A percentile compares a stretch with the other conserved stretches of the same genome.
phyloP scores from a whole-genome alignment of 495 filamentous ascomycete genomes.

The Penicillium desertorum region DNA sequence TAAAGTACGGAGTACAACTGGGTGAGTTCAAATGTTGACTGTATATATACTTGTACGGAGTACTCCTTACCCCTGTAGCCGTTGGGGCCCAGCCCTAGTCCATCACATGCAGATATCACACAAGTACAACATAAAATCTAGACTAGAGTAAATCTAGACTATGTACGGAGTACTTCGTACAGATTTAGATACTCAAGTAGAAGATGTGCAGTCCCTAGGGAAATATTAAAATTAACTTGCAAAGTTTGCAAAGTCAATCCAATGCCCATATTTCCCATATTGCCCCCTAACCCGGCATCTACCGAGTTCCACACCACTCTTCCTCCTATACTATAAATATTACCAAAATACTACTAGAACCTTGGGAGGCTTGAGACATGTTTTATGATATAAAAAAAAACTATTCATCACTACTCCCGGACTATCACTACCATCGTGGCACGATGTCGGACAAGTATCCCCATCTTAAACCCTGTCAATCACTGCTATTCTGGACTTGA shows the following conservation, averaged over 20 bases:
- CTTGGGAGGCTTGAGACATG: constrained; percentile 11
- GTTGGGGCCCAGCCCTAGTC: constrained; percentile 15
- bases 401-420: too few species aligned
- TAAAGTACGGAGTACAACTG: too few species aligned
- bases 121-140: background rate
- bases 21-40: background rate
- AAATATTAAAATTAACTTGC: background rate
- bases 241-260: background rate
- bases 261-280: background rate
- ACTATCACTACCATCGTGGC: background rate
- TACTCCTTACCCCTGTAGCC: background rate
- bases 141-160: too few species aligned
- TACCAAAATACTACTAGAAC: background rate
- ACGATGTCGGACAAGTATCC: background rate
- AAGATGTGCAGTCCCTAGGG: background rate
- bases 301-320: constrained; percentile 15
- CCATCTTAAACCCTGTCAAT: constrained; percentile 21
- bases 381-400: background rate
- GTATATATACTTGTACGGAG: background rate
- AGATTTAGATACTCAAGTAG: background rate
- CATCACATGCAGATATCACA: background rate
- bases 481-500: constrained; percentile 13
- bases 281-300: constrained; percentile 14
- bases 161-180: background rate
- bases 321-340: background rate